Percentiles rank a stretch among this genome's conserved stretches.
These are phyloP conservation scores for Alternaria rosae DNA, from an alignment of 2,329 filamentous ascomycete species.

Conservation along the genomic window DNA sequence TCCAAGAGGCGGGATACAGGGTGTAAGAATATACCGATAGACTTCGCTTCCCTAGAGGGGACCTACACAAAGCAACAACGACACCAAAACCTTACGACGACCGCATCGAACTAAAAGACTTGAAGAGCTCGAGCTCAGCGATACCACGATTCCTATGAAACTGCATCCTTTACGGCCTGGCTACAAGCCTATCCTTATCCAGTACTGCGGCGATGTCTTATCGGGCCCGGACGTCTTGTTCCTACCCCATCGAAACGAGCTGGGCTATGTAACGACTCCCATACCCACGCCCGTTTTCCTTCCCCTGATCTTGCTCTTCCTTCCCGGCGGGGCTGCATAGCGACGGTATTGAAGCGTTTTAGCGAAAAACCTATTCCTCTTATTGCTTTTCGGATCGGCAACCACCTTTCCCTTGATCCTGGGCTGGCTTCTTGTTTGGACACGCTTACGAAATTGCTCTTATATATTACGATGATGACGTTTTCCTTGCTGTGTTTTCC, in stretches of 20 bases:
- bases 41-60: neutral
- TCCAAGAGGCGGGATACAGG: conserved; percentile 52
- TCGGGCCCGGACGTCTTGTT: neutral
- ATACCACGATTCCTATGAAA: conserved; percentile 36
- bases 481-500: neutral
- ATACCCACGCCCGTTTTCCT: conserved; percentile 10
- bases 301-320: conserved; percentile 27
- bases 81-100: conserved; percentile 15
- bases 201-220: neutral
- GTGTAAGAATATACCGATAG: conserved; percentile 11
- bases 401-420: conserved; percentile 4
- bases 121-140: conserved; percentile 49
- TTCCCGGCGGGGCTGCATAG: conserved; percentile 42
- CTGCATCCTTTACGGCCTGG: conserved; percentile 13
- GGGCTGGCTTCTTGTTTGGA: neutral
- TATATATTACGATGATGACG: neutral
- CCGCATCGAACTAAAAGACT: conserved; percentile 33
- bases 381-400: conserved; percentile 5
- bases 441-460: conserved; percentile 1
- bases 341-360: conserved; percentile 47
- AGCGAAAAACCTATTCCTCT: conserved; percentile 27
- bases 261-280: neutral
- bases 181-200: neutral
- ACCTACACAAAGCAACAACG: conserved; percentile 4
- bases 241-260: neutral